Evolutionary conservation across 257 asterid species (phyloP).

Genomic region (Capsicum baccatum): DNA sequence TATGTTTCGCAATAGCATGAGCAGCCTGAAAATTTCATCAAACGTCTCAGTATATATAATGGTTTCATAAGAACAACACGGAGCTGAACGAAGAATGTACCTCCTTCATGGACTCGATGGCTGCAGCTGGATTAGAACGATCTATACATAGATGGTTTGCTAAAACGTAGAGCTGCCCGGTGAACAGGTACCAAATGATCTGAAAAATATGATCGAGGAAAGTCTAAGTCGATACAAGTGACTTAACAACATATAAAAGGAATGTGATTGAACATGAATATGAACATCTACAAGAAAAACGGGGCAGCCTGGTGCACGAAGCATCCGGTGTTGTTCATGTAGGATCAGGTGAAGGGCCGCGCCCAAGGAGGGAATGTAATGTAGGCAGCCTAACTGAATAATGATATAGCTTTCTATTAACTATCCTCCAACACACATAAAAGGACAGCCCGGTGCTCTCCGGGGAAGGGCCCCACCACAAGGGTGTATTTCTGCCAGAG

Average conservation of each 20-base stretch:
- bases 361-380: too few species aligned
- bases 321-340: too few species aligned
- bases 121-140: slow-evolving; percentile 46
- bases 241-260: neutral
- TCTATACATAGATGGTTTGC: slow-evolving; percentile 55
- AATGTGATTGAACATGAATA: neutral
- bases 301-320: too few species aligned
- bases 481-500: too few species aligned
- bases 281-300: neutral
- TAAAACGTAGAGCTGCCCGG: slow-evolving; percentile 52
- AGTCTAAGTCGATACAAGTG: neutral
- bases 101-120: slow-evolving; percentile 49
- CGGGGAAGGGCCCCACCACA: too few species aligned
- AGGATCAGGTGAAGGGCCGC: too few species aligned
- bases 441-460: too few species aligned
- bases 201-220: slow-evolving; percentile 18
- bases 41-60: neutral
- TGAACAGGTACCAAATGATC: slow-evolving; percentile 50
- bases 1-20: slow-evolving; percentile 39
- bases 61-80: neutral
- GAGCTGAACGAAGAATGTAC: slow-evolving; percentile 20
- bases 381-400: too few species aligned
- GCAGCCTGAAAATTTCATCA: slow-evolving; percentile 41
- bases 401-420: too few species aligned
- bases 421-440: too few species aligned